Evolutionary conservation across 208 protist species (phyloP), one percentile per base, ranked within the genome.

Genomic region (Leishmania major): DNA sequence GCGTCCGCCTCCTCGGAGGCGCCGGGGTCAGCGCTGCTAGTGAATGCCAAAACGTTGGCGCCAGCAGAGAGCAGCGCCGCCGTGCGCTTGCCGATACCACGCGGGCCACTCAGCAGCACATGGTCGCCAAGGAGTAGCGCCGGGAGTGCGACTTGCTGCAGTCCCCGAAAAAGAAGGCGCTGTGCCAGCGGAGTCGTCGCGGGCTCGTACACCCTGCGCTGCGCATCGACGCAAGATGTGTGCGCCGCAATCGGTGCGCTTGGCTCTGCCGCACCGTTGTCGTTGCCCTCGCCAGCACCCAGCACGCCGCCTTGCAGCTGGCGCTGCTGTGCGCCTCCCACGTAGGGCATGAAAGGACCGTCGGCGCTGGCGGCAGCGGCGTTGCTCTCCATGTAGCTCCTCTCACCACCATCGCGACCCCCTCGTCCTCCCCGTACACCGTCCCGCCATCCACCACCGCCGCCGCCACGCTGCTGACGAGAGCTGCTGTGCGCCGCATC

Each of bases 41-140:
- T n/a, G 1, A 37, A 69, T 8, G 86, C 66, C 25, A 93, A 70
- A 25, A 84, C 47, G 57, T 87, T 88, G 0, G 74, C 64, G 5
- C 79, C 87, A 10, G 85, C 80, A 0, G 90, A 87, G 19, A 97
- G 77, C 35, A 88, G 72, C 31, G 88, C 83, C 5, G 91, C 88
- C 31, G 88, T 92, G 43, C 89, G 84, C 78, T 95, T 94, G 35
- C 94, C 94, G 2, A 82, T 57, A 3, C 88, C 88, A 6, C 78
- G 81, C n/a, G 94, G 94, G 1, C 88, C 94, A 67, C 84, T 80
- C 45, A 92, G 79, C 6, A 96, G 40, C 1, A 88, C 90, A 86
- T 97, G 94, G 64, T 94, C 84, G 4, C 94, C 94, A 0, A 93
- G 77, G 49, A 97, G 84, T 82, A 96, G 87, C 6, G 89, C 81